Evolutionary conservation across 768 basidiomycete species (phyloP).

Genomic region (Glaciozyma martinii): DNA sequence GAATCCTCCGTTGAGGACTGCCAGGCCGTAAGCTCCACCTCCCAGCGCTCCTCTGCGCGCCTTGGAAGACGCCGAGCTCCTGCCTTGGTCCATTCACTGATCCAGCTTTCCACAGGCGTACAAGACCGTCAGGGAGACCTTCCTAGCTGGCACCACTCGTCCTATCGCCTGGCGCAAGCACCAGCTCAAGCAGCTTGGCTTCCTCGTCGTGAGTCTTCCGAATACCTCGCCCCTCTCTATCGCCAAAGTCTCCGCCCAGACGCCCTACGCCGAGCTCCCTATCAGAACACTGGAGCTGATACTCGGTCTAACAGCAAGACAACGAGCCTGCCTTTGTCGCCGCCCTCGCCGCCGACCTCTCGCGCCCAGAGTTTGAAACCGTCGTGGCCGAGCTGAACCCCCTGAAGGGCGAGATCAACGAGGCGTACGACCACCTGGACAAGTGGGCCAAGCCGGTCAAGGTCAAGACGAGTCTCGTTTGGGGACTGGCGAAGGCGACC

Average conservation of each 20-base stretch:
- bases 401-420: conserved; percentile 48
- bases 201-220: conserved; percentile 13
- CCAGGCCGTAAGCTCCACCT: no score
- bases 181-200: conserved; percentile 62
- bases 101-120: conserved; percentile 5
- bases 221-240: neutral
- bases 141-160: conserved; percentile 57
- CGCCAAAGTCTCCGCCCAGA: no score
- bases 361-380: conserved; percentile 54
- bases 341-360: conserved; percentile 55
- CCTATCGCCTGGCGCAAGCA: conserved; percentile 61
- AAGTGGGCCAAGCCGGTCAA: conserved; percentile 50
- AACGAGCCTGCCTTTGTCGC: conserved; percentile 55
- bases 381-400: conserved; percentile 56
- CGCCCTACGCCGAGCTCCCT: neutral
- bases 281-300: neutral
- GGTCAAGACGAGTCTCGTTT: neutral
- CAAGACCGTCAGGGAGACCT: conserved; percentile 50
- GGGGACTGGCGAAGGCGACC: conserved; percentile 48
- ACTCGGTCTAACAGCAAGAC: conserved; percentile 45
- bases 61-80: no score
- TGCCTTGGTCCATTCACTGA: no score
- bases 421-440: conserved; percentile 55
- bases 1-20: no score
- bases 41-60: no score